Evolutionary conservation across 1,139 yeast species (phyloP), one percentile per base, ranked within the genome.

Genomic region (Spathaspora sp.): DNA sequence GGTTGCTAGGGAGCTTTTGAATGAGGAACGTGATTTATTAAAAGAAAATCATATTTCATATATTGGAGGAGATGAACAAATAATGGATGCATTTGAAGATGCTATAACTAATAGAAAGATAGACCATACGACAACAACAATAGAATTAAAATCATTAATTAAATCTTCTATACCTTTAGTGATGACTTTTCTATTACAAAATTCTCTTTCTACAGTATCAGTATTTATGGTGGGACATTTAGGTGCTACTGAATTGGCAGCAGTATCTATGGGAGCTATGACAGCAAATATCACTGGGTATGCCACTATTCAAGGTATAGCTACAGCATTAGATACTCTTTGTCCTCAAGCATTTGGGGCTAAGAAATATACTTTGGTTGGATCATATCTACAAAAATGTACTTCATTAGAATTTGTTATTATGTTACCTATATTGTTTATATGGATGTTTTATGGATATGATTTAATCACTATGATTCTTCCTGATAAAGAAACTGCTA

Each of bases 301-400:
- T 51, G 80, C 84, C 3, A 73, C 81, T 11, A 80, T 80, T 45
- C 80, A 79, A 47, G 85, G 85, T 42, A 68, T 80, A 33, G 81
- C 84, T 1, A 78, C 84, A 1, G 78, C 82, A 0, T 65, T 80
- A 46, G 85, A 80, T 53, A 80, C 84, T 0, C 68, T 80, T 42
- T 71, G 82, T 53, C 83, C 84, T 1, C 84, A 80, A 56, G 84
- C 84, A 3, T 80, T 77, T 56, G 85, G 85, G 16, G 84, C 84
- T 3, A 68, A 72, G 41, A 76, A 72, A 51, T 76, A 74, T 56
- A 72, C 70, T 42, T 60, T 78, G 55, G 84, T 80, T 11, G 85
- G 84, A 1, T 57, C 71, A 8, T 76, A 78, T 47, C 67, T 78
- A 51, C 84, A 80, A 61, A 75, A 80, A 54, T 79, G 84, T 67